phyloP scores from a whole-genome alignment of 176 grass and related monocot genomes.

The Microstegium vimineum region DNA sequence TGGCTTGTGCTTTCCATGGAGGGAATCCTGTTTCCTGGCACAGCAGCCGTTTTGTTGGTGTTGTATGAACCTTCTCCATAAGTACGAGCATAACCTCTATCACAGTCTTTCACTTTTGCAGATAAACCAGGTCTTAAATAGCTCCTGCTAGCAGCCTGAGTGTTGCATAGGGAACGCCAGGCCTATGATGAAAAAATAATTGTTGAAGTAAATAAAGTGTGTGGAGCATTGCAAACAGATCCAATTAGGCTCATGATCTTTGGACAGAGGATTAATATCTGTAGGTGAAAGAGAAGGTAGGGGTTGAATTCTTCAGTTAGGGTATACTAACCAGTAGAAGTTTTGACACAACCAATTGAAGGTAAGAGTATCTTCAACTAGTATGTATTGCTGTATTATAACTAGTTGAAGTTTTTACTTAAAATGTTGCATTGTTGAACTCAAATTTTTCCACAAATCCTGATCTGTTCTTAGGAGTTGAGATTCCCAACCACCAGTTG shows the following conservation, averaged over 20 bases:
- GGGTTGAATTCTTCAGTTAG: conserved; percentile 6
- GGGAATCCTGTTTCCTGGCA: conserved; percentile 13
- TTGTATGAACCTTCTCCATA: conserved; percentile 27
- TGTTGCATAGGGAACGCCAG: conserved; percentile 73
- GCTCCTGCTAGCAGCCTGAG: conserved; percentile 44
- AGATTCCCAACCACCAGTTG: not conserved
- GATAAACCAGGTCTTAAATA: conserved; percentile 94
- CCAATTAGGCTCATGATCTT: not conserved
- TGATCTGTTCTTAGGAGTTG: not conserved
- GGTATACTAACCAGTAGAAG: not conserved
- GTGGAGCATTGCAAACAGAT: conserved; percentile 5
- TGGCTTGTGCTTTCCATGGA: conserved; percentile 34
- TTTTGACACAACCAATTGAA: not conserved
- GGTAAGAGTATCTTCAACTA: not conserved
- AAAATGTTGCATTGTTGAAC: not conserved
- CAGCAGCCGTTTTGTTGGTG: conserved; percentile 22
- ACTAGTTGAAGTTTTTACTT: not conserved
- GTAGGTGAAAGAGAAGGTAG: not conserved
- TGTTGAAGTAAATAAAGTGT: conserved; percentile 11
- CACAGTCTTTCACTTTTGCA: conserved; percentile 36
- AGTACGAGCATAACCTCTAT: conserved; percentile 1
- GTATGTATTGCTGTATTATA: not conserved
- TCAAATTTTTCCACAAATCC: not conserved
- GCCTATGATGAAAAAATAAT: conserved; percentile 46
- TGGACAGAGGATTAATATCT: not conserved